phyloP scores from a whole-genome alignment of 139 green algal species.

The Micractinium conductrix region DNA sequence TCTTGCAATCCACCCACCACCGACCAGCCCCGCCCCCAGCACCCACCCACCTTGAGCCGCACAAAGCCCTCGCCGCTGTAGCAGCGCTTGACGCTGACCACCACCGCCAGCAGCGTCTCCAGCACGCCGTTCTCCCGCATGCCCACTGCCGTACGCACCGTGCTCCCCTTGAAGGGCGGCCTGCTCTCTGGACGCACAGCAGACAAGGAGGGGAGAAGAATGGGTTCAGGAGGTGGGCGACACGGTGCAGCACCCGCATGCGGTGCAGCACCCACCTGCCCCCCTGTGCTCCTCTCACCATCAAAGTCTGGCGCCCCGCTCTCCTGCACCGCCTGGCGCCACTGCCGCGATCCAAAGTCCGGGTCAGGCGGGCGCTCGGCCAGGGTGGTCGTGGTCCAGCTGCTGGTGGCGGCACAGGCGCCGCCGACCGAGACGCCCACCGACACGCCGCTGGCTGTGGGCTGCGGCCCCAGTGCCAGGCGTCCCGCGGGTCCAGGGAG shows the following conservation, averaged over 20 bases:
- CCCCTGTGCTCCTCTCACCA: background rate
- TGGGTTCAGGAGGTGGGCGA: background rate
- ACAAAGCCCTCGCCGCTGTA: conserved; percentile 36
- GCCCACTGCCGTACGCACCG: background rate
- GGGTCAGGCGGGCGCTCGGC: no score
- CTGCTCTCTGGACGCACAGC: conserved; percentile 4
- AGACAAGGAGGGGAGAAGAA: background rate
- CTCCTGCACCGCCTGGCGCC: conserved; percentile 24
- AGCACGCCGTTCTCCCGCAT: conserved; percentile 14
- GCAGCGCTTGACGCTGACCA: conserved; percentile 11
- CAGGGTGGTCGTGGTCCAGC: background rate
- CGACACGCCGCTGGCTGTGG: background rate
- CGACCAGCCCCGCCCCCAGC: background rate
- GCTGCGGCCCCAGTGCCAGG: background rate
- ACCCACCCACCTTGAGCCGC: conserved; percentile 23
- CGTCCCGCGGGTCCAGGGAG: conserved; percentile 20
- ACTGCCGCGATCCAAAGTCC: background rate
- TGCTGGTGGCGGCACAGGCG: background rate
- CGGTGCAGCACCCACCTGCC: background rate
- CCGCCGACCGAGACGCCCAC: background rate
- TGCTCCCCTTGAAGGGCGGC: conserved; percentile 24
- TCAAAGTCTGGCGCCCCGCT: background rate
- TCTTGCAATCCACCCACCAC: no score
- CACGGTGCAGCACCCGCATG: background rate
- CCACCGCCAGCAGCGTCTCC: conserved; percentile 19